phyloP scores from a whole-genome alignment of 805 yeast species.

The Ogataea paradorogensis region DNA sequence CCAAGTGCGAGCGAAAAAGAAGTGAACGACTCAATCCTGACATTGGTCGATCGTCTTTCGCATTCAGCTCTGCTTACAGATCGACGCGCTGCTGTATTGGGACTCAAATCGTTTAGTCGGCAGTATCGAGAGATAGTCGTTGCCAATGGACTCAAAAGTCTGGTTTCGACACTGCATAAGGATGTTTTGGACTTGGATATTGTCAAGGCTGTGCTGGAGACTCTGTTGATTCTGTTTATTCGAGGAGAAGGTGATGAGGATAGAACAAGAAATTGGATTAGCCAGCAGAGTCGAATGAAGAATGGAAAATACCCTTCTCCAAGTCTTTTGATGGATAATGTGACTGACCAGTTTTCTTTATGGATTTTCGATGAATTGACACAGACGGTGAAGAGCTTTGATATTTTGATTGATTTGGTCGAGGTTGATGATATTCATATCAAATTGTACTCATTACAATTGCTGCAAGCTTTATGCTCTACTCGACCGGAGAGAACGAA shows the following conservation, averaged over 20 bases:
- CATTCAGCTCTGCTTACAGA: conserved; percentile 82
- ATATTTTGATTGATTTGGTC: conserved; percentile 45
- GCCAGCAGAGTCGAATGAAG: conserved; percentile 68
- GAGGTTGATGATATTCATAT: conserved; percentile 64
- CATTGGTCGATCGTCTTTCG: conserved; percentile 80
- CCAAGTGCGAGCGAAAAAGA: conserved; percentile 35
- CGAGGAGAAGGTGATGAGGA: conserved; percentile 61
- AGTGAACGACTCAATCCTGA: conserved; percentile 79
- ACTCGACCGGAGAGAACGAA: conserved; percentile 73
- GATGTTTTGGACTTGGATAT: conserved; percentile 68
- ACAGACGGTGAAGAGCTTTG: conserved; percentile 50
- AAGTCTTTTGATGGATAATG: conserved; percentile 49
- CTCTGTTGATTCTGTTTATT: conserved; percentile 76
- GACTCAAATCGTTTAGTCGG: conserved; percentile 83
- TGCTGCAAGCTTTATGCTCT: conserved; percentile 77
- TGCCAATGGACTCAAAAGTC: conserved; percentile 76
- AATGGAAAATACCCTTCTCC: conserved; percentile 83
- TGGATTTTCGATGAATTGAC: conserved; percentile 96
- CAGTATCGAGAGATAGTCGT: conserved; percentile 88
- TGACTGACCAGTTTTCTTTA: conserved; percentile 79
- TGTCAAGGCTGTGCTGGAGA: conserved; percentile 79
- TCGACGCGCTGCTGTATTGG: conserved; percentile 86
- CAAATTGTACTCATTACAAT: conserved; percentile 75
- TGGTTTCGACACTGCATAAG: conserved; percentile 60
- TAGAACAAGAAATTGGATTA: conserved; percentile 63